A percentile compares a stretch with the other conserved stretches of the same genome.
Evolutionary conservation across 1,284 basidiomycete species (phyloP).

Genomic region (Heterobasidion occidentale): DNA sequence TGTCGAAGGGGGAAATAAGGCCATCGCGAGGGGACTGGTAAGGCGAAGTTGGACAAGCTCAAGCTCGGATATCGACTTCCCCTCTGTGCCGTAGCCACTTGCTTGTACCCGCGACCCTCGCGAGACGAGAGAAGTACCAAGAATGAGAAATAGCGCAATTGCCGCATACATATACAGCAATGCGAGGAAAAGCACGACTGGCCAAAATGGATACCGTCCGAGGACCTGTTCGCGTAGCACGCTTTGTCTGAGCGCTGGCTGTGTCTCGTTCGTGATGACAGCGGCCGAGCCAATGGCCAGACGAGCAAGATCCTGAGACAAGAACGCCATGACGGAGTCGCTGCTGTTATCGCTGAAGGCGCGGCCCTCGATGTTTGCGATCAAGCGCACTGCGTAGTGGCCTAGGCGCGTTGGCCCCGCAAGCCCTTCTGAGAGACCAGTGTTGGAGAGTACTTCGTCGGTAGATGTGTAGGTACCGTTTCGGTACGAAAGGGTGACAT

Average conservation of each 20-base stretch:
- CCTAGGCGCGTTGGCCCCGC: constrained; percentile 2
- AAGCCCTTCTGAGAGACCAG: constrained; percentile 7
- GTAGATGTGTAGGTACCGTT: not conserved
- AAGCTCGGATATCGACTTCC: not conserved
- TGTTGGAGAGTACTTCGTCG: not conserved
- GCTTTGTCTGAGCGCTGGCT: not conserved
- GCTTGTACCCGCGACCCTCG: too few relatives aligned
- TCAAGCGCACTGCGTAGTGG: not conserved
- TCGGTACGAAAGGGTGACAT: not conserved
- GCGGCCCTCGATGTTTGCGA: constrained; percentile 2
- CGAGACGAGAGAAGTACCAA: not conserved
- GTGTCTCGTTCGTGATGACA: not conserved
- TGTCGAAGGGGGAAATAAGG: not conserved
- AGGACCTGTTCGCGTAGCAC: not conserved
- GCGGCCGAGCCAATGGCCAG: constrained; percentile 4
- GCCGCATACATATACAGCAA: not conserved
- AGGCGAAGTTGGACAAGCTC: not conserved
- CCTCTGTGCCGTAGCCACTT: too few relatives aligned
- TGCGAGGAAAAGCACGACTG: not conserved
- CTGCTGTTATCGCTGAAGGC: constrained; percentile 2
- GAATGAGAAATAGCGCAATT: not conserved
- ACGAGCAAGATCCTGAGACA: constrained; percentile 1
- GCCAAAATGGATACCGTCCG: constrained; percentile 1
- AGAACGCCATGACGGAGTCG: constrained; percentile 1
- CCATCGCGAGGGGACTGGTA: not conserved